phyloP scores from a whole-genome alignment of 2,329 filamentous ascomycete genomes.

The Lithohypha guttulata region DNA sequence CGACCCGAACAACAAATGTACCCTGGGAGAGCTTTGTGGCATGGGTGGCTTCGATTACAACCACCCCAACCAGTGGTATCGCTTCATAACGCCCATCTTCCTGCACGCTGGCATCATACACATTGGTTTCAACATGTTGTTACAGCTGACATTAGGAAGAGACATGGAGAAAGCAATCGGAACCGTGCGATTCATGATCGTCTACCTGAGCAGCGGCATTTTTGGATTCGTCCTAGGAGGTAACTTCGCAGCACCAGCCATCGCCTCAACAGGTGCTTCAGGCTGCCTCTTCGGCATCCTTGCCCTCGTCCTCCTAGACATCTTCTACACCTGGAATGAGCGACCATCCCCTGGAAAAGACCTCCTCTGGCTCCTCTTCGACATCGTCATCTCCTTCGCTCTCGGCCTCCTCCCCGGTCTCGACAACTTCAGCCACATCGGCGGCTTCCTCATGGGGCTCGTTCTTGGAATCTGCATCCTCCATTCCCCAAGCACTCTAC shows the following conservation, averaged over 20 bases:
- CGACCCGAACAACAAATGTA: slow-evolving; percentile 48
- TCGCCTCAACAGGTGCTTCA: slow-evolving; percentile 79
- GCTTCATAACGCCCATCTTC: slow-evolving; percentile 93
- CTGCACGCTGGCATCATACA: slow-evolving; percentile 88
- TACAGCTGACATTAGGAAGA: slow-evolving; percentile 78
- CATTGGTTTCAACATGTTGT: slow-evolving; percentile 87
- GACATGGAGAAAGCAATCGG: slow-evolving; percentile 92
- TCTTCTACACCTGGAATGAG: slow-evolving; percentile 85
- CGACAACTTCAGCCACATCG: slow-evolving; percentile 96
- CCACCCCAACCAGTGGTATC: slow-evolving; percentile 84
- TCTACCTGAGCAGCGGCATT: slow-evolving; percentile 84
- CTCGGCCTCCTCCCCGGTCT: slow-evolving; percentile 82
- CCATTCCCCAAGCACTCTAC: slow-evolving; percentile 73
- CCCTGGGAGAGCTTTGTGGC: slow-evolving; percentile 70
- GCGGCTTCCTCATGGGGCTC: slow-evolving; percentile 86
- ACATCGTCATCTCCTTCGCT: slow-evolving; percentile 81
- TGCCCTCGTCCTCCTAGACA: slow-evolving; percentile 74
- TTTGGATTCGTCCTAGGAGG: slow-evolving; percentile 93
- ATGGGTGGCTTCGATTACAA: slow-evolving; percentile 67
- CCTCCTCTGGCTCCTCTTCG: slow-evolving; percentile 73
- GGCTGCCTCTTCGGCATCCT: slow-evolving; percentile 86
- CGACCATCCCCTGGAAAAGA: slow-evolving; percentile 68
- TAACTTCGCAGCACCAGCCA: slow-evolving; percentile 74
- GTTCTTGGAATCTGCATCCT: slow-evolving; percentile 77
- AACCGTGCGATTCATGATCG: slow-evolving; percentile 72